A percentile compares a stretch with the other conserved stretches of the same genome.
Conservation (phyloP, 1,284 basidiomycete species). For the Leccinum cinnamomeum region DNA sequence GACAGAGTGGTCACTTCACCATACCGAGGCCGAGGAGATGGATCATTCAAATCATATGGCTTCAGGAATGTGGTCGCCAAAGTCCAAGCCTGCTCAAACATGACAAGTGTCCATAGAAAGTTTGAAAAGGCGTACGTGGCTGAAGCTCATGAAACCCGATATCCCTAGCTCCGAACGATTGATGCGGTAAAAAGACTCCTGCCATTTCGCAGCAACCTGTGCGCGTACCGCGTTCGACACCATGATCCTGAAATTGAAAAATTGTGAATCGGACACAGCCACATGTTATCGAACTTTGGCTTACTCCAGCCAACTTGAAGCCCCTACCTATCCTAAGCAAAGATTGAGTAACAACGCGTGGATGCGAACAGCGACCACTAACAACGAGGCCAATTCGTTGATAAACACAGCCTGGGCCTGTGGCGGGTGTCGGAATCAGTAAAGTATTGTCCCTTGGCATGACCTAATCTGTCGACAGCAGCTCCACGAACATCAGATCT, state of each 20-base stretch:
- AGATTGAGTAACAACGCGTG: background rate
- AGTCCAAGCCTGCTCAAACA: constrained; percentile 56
- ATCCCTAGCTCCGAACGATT: constrained; percentile 65
- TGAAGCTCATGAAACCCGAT: constrained; percentile 62
- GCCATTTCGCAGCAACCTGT: constrained; percentile 72
- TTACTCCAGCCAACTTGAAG: background rate
- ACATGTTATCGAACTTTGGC: constrained; percentile 8
- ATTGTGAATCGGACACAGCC: constrained; percentile 22
- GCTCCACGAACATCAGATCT: background rate
- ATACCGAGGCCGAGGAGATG: constrained; percentile 35
- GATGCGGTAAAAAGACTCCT: constrained; percentile 62
- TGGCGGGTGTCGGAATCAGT: background rate
- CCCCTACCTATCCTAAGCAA: background rate
- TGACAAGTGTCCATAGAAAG: constrained; percentile 3
- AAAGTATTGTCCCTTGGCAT: background rate
- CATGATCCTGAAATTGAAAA: constrained; percentile 34
- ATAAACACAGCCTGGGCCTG: background rate
- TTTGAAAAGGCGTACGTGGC: constrained; percentile 46
- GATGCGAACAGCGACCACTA: background rate
- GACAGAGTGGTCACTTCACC: constrained; percentile 33
- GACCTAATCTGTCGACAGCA: constrained; percentile 11
- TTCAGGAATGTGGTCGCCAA: constrained; percentile 55
- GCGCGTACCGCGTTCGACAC: constrained; percentile 55
- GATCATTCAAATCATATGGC: constrained; percentile 52
- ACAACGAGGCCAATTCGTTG: background rate